Percentiles rank a stretch among this genome's conserved stretches.
These are phyloP conservation scores for Cryptosporidium xiaoi DNA, from an alignment of 169 alveolate species.

Conservation along the genomic window DNA sequence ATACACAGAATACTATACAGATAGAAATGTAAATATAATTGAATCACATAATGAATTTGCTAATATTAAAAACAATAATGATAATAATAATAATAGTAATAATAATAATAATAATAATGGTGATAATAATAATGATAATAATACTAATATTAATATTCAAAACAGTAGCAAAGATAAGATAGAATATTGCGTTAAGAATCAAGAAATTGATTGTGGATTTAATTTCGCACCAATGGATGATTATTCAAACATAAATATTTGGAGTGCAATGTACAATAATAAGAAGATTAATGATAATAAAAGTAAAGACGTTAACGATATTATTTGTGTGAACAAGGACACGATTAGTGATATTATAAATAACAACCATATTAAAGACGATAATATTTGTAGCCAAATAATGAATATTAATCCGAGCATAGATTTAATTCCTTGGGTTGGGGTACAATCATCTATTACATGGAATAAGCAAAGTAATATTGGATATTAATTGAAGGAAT, in stretches of 20 bases:
- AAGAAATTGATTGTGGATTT: constrained; percentile 66
- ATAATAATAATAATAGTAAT: too few species aligned
- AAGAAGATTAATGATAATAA: background rate
- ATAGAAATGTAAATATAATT: constrained; percentile 5
- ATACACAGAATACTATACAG: constrained; percentile 8
- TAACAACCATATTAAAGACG: constrained; percentile 1
- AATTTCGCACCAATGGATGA: constrained; percentile 57
- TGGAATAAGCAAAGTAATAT: constrained; percentile 57
- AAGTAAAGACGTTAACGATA: background rate
- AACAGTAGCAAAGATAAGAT: constrained; percentile 22
- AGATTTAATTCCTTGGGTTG: constrained; percentile 72
- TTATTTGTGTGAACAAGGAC: too few species aligned
- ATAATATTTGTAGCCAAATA: constrained; percentile 22
- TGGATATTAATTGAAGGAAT: background rate
- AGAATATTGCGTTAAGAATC: constrained; percentile 36
- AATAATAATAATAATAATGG: too few species aligned
- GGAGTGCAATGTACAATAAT: constrained; percentile 57
- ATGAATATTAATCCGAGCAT: constrained; percentile 22
- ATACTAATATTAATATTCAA: too few species aligned
- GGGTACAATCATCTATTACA: constrained; percentile 33
- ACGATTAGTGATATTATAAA: background rate
- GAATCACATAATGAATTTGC: constrained; percentile 14
- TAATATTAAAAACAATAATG: constrained; percentile 7
- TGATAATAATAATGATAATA: too few species aligned
- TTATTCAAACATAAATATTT: constrained; percentile 35